Percentiles rank a stretch among this genome's conserved stretches.
phyloP scores from a whole-genome alignment of 306 rosid genomes.

The Purshia tridentata region DNA sequence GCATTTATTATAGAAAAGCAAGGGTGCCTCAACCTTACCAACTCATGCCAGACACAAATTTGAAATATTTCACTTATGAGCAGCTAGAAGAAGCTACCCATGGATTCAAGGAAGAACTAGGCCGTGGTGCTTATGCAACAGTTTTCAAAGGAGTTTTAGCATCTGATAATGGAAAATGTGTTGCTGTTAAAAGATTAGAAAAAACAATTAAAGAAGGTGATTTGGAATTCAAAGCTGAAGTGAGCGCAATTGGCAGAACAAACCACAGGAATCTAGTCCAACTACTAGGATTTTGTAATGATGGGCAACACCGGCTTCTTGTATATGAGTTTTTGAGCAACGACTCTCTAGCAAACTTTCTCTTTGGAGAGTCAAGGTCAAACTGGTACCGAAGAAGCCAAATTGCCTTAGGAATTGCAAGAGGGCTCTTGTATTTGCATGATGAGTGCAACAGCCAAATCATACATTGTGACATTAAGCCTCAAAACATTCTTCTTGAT shows the following conservation, averaged over 20 bases:
- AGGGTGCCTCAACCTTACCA: not conserved
- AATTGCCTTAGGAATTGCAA: not conserved
- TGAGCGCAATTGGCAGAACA: constrained; percentile 28
- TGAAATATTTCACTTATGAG: constrained; percentile 21
- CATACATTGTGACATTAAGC: constrained; percentile 42
- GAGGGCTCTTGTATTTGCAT: constrained; percentile 25
- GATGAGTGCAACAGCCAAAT: constrained; percentile 31
- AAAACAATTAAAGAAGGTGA: constrained; percentile 33
- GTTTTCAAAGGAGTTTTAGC: constrained; percentile 34
- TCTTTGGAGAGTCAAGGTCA: not conserved
- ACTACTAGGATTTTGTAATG: constrained; percentile 21
- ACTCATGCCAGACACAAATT: not conserved
- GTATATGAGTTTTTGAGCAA: constrained; percentile 28
- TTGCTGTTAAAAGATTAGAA: constrained; percentile 48
- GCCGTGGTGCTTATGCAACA: constrained; percentile 30
- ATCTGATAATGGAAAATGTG: not conserved
- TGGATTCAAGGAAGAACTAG: constrained; percentile 34
- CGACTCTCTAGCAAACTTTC: constrained; percentile 16
- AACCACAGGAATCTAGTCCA: constrained; percentile 34
- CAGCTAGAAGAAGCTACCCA: constrained; percentile 22
- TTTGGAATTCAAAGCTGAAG: constrained; percentile 36
- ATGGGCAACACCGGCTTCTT: constrained; percentile 20
- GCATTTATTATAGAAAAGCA: not conserved
- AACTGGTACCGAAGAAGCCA: not conserved
- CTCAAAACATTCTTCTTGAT: constrained; percentile 36